Percentiles rank a stretch among this genome's conserved stretches.
Conservation (phyloP, 1,139 yeast genomes). For the Meyerozyma sp. region DNA sequence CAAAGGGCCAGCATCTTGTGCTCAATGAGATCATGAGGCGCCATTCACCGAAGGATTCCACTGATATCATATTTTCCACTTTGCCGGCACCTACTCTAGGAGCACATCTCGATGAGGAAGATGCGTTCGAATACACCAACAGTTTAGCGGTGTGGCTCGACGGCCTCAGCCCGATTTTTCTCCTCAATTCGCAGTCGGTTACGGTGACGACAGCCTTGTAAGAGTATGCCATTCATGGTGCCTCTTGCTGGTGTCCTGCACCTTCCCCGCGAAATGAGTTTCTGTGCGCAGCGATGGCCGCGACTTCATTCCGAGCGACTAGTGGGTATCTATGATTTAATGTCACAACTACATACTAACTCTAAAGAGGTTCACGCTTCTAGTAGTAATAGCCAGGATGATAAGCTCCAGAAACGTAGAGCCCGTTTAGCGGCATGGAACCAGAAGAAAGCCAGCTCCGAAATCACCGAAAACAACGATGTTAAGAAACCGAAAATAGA, state of each 20-base stretch:
- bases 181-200: slow-evolving; percentile 86
- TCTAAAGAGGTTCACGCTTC: neutral
- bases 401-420: slow-evolving; percentile 4
- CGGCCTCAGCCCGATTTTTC: slow-evolving; percentile 72
- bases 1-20: slow-evolving; percentile 84
- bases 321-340: neutral
- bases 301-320: neutral
- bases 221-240: neutral
- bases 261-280: neutral
- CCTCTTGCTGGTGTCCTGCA: neutral
- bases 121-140: slow-evolving; percentile 68
- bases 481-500: neutral
- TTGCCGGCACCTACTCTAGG: slow-evolving; percentile 85
- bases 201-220: slow-evolving; percentile 89
- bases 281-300: neutral
- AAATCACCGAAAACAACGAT: neutral
- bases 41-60: slow-evolving; percentile 51
- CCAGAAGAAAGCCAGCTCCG: slow-evolving; percentile 6
- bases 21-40: slow-evolving; percentile 75
- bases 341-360: slow-evolving; percentile 1
- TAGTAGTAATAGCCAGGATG: neutral
- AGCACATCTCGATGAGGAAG: slow-evolving; percentile 64
- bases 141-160: slow-evolving; percentile 77
- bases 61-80: slow-evolving; percentile 78
- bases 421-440: slow-evolving; percentile 11